Percentiles rank a stretch among this genome's conserved stretches.
These are phyloP conservation scores for Oxyria digyna DNA, from an alignment of 148 eudicot genomes.

Conservation along the genomic window DNA sequence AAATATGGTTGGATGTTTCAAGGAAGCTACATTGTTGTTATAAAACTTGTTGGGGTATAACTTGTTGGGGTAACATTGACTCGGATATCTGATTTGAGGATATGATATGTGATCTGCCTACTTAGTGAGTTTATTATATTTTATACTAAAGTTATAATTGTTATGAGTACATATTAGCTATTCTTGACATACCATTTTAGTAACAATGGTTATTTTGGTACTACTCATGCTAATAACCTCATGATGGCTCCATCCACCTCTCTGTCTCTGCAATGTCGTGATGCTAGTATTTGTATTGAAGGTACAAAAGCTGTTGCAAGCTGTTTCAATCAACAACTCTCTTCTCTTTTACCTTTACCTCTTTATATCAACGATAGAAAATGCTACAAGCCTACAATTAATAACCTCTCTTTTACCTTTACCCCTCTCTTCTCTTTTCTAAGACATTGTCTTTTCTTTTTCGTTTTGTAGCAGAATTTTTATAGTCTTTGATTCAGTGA, in stretches of 20 bases:
- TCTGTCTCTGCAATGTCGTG: neutral
- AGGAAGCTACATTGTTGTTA: neutral
- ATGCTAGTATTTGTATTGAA: conserved; percentile 4
- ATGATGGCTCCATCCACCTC: conserved; percentile 1
- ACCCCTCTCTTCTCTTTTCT: too few species aligned
- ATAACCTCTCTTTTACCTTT: too few species aligned
- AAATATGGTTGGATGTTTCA: neutral
- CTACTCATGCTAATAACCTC: conserved; percentile 7
- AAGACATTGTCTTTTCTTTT: too few species aligned
- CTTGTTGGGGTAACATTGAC: too few species aligned
- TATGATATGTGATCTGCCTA: neutral
- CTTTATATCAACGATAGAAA: too few species aligned
- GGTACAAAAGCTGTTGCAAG: neutral
- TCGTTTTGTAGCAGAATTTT: too few species aligned
- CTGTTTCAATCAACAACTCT: neutral
- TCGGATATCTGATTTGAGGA: neutral
- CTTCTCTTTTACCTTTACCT: conserved; percentile 12
- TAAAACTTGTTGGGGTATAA: neutral
- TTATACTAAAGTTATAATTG: neutral
- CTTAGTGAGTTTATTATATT: neutral
- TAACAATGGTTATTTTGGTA: conserved; percentile 5
- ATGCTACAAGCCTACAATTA: too few species aligned
- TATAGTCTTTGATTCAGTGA: too few species aligned
- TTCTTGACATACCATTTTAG: conserved; percentile 11
- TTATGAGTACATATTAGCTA: neutral